phyloP scores from a whole-genome alignment of 345 rosid genomes.

The Lepidium didymum region DNA sequence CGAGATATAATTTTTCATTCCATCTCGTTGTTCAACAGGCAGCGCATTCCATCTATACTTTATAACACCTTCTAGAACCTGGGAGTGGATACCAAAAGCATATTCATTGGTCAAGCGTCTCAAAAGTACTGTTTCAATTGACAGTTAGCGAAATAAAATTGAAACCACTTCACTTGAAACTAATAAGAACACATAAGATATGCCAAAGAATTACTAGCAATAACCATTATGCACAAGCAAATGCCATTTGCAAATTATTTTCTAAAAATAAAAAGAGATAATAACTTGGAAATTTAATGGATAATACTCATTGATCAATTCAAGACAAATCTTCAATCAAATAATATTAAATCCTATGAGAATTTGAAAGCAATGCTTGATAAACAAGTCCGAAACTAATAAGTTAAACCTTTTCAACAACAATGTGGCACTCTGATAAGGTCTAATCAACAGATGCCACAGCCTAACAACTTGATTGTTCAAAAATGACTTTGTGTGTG shows the following conservation, averaged over 20 bases:
- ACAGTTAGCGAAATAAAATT: background rate
- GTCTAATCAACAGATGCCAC: slow-evolving; percentile 2
- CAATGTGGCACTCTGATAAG: background rate
- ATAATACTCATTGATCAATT: background rate
- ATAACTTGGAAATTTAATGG: background rate
- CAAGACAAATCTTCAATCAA: background rate
- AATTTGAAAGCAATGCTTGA: background rate
- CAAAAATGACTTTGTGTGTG: background rate
- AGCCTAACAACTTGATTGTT: slow-evolving; percentile 2
- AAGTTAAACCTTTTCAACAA: background rate
- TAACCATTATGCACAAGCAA: background rate
- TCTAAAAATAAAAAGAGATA: background rate
- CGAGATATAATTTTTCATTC: slow-evolving; percentile 98
- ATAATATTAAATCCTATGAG: background rate
- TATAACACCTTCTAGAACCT: slow-evolving; percentile 98
- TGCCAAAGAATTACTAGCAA: background rate
- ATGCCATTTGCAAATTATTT: background rate
- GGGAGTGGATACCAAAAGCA: slow-evolving; percentile 12
- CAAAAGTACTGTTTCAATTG: background rate
- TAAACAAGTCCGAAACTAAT: background rate
- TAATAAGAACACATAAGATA: background rate
- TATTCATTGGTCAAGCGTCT: background rate
- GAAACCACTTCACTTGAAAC: background rate
- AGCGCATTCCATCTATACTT: slow-evolving; percentile 99
- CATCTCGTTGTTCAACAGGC: slow-evolving; percentile 95